phyloP scores from a whole-genome alignment of 805 yeast genomes.

The Candida alai region DNA sequence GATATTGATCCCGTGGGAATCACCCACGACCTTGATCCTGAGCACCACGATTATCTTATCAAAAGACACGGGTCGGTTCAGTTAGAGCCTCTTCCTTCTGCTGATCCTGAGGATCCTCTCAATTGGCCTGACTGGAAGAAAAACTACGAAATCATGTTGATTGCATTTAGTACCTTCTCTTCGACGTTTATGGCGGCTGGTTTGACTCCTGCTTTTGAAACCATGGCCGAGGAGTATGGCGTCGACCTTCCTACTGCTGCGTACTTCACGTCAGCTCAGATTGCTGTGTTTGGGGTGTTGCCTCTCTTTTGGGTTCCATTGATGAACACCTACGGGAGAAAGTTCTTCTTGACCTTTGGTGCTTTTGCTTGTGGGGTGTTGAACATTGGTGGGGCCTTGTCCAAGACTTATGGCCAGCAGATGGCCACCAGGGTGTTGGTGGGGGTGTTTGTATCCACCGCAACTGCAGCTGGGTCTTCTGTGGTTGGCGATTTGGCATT shows the following conservation, averaged over 20 bases:
- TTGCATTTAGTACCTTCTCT: constrained; percentile 15
- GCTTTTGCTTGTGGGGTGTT: constrained; percentile 11
- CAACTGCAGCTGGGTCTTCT: constrained; percentile 12
- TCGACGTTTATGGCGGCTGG: constrained; percentile 18
- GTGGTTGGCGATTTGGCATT: constrained; percentile 14
- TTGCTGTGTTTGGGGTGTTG: constrained; percentile 13
- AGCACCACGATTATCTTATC: constrained; percentile 10
- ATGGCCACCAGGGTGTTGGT: constrained; percentile 13
- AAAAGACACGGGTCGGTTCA: constrained; percentile 13
- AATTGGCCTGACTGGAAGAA: constrained; percentile 15
- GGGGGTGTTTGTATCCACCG: constrained; percentile 12
- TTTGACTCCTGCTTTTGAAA: constrained; percentile 14
- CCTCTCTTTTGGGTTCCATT: constrained; percentile 16
- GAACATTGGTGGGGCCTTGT: constrained; percentile 14
- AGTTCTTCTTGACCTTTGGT: constrained; percentile 9
- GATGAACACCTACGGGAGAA: constrained; percentile 15
- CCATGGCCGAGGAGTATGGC: constrained; percentile 9
- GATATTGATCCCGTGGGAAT: constrained; percentile 1
- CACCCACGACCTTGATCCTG: constrained; percentile 1
- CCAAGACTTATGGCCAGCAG: constrained; percentile 11
- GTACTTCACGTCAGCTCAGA: constrained; percentile 14
- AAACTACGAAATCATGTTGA: constrained; percentile 9
- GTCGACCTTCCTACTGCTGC: constrained; percentile 10
- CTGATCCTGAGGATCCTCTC: constrained; percentile 14
- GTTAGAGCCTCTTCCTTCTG: constrained; percentile 14